These are phyloP conservation scores for Epichloe brachyelytri DNA, from an alignment of 2,329 filamentous ascomycete species.

Conservation along the genomic window DNA sequence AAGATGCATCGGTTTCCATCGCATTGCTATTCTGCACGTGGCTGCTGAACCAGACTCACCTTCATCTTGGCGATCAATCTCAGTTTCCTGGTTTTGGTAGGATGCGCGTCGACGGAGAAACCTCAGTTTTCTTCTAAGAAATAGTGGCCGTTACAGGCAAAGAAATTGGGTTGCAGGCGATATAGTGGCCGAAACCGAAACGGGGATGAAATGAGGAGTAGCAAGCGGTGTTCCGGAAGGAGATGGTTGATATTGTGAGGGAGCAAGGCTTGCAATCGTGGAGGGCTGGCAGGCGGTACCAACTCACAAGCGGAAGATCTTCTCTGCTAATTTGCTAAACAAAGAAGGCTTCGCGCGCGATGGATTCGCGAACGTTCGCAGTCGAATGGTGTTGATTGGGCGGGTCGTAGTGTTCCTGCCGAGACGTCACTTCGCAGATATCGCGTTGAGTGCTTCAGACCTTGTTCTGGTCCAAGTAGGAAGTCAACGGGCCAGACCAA, in stretches of 20 bases:
- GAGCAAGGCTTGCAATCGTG: no score
- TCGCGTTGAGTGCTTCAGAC: slow-evolving; percentile 3
- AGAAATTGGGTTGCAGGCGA: not conserved
- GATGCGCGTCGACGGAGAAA: not conserved
- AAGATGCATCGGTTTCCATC: not conserved
- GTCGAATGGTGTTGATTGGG: not conserved
- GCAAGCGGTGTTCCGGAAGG: not conserved
- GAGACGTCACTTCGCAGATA: slow-evolving; percentile 2
- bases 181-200: not conserved
- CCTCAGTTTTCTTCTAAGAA: no score
- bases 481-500: slow-evolving; percentile 12
- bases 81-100: not conserved
- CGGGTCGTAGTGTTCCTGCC: not conserved
- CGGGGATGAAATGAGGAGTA: not conserved
- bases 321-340: no score
- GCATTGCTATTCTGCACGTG: not conserved
- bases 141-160: not conserved
- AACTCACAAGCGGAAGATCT: no score
- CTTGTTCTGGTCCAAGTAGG: slow-evolving; percentile 10
- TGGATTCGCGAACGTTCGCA: not conserved
- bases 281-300: no score
- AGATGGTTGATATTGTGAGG: not conserved
- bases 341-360: not conserved
- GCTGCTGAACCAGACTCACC: slow-evolving; percentile 13
- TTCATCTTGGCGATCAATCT: slow-evolving; percentile 21